Percentiles rank a stretch among this genome's conserved stretches.
These are phyloP conservation scores for Exophiala oligosperma DNA, from an alignment of 2,329 filamentous ascomycete genomes.

Conservation along the genomic window DNA sequence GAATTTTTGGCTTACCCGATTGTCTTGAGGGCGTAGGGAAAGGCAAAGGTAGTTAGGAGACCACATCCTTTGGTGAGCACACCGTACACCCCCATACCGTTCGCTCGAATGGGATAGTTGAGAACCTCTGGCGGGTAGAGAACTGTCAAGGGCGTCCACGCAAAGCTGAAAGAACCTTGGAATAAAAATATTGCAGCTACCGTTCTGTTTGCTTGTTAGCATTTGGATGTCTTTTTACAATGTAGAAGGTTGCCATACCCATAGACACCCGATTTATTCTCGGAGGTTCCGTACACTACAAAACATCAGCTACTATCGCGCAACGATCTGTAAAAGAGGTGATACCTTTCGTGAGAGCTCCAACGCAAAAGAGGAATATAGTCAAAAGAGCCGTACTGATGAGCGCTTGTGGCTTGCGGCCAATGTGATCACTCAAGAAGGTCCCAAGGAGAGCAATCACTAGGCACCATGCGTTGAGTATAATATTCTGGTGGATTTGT, in stretches of 20 bases:
- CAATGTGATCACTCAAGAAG: slow-evolving; percentile 43
- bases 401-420: slow-evolving; percentile 41
- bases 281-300: slow-evolving; percentile 31
- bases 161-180: slow-evolving; percentile 51
- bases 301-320: slow-evolving; percentile 24
- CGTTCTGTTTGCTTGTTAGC: slow-evolving; percentile 20
- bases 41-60: slow-evolving; percentile 4
- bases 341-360: slow-evolving; percentile 47
- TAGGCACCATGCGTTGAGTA: slow-evolving; percentile 54
- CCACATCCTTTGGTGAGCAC: neutral
- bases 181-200: slow-evolving; percentile 55
- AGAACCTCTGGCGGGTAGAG: slow-evolving; percentile 53
- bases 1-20: slow-evolving; percentile 31
- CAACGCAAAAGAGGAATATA: slow-evolving; percentile 53
- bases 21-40: slow-evolving; percentile 41
- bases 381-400: slow-evolving; percentile 33
- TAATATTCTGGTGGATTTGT: slow-evolving; percentile 40
- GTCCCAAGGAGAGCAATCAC: slow-evolving; percentile 45
- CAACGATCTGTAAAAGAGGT: neutral
- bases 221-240: neutral
- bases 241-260: slow-evolving; percentile 23
- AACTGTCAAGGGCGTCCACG: slow-evolving; percentile 50
- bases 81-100: slow-evolving; percentile 42
- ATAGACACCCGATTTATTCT: slow-evolving; percentile 37
- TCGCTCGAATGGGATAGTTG: slow-evolving; percentile 52